phyloP scores from a whole-genome alignment of 2,329 filamentous ascomycete genomes.

The Fusarium palustre region DNA sequence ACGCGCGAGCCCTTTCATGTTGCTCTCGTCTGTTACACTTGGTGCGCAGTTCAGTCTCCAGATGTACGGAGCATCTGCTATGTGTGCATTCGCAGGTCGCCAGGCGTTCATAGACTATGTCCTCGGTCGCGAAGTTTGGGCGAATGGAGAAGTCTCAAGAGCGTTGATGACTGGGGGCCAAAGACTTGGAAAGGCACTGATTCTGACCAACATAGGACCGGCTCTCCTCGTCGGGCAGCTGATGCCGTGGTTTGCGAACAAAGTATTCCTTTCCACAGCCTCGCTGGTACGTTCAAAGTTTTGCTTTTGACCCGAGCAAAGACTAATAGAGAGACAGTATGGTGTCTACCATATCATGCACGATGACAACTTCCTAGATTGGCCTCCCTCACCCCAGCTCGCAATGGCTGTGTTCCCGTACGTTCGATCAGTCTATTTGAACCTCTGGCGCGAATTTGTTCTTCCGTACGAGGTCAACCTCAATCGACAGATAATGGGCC shows the following conservation, averaged over 20 bases:
- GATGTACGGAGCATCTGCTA: conserved; percentile 64
- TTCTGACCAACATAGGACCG: conserved; percentile 61
- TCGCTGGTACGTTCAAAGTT: conserved; percentile 52
- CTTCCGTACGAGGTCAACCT: conserved; percentile 61
- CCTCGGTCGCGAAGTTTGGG: conserved; percentile 49
- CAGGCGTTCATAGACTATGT: conserved; percentile 59
- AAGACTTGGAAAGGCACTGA: conserved; percentile 50
- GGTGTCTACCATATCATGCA: conserved; percentile 59
- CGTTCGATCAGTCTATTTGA: conserved; percentile 59
- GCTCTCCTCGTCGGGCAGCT: conserved; percentile 59
- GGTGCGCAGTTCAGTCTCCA: conserved; percentile 65
- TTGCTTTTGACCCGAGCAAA: no score
- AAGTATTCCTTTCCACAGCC: conserved; percentile 57
- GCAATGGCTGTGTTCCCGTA: conserved; percentile 64
- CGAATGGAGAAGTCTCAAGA: conserved; percentile 43
- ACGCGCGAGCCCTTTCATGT: conserved; percentile 69
- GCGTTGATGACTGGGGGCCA: conserved; percentile 46
- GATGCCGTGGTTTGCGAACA: conserved; percentile 57
- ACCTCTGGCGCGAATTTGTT: conserved; percentile 60
- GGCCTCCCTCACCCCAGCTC: conserved; percentile 66
- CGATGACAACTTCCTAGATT: conserved; percentile 59
- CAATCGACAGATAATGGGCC: conserved; percentile 60
- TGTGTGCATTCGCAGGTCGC: conserved; percentile 65
- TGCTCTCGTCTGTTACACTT: conserved; percentile 68
- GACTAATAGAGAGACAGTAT: conserved; percentile 54